Base-by-base conservation (phyloP, 768 basidiomycete species). In the Pulveroboletus sp. region DNA sequence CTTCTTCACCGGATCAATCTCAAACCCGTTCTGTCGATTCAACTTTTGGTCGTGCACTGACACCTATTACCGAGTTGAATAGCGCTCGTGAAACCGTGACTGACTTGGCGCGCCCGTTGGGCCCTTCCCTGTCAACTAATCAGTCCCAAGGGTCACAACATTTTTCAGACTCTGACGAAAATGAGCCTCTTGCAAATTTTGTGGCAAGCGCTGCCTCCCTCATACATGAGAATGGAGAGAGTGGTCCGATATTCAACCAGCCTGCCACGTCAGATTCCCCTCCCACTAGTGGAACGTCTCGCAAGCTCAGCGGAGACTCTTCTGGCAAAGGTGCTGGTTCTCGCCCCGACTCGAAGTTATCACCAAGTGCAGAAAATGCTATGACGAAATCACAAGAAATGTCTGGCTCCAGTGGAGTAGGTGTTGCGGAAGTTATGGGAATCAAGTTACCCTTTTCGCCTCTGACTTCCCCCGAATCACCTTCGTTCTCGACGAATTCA, bases 61-160 rank as follows among this genome's bases (percentile, higher is more conserved):
- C 86, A 3, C 85, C 86, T 8, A 89, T 89, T 52, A 82, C 81
- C 3, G 88, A 90, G 61, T 58, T 67, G 14, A 72, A 69, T 56
- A 61, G 57, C 38, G 57, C 63, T 7, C 60, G 50, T 3, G 67
- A 71, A 33, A 71, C 70, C 4, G 5, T 33, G 39, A 38, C 46
- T 15, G 68, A 66, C 46, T 47, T 59, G 21, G 18, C 48, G 17
- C 60, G 35, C 14, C 11, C 51, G n/a, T 50, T 26, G 0, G 63
- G 53, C 13, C 56, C 40, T 37, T 57, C 63, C 35, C 28, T 54
- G 21, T 50, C 61, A 4, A 21, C 36, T 7, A 60, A 63, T 27
- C 63, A 66, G 31, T 32, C 54, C 14, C 45, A 44, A 7, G 56
- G 33, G 33, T 48, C 47, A 35, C 54, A 50, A 32, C 54, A 47